Evolutionary conservation across 2,329 filamentous ascomycete genomes (phyloP), one percentile per base, ranked within the genome.

Genomic region (Fusarium bulbicola): DNA sequence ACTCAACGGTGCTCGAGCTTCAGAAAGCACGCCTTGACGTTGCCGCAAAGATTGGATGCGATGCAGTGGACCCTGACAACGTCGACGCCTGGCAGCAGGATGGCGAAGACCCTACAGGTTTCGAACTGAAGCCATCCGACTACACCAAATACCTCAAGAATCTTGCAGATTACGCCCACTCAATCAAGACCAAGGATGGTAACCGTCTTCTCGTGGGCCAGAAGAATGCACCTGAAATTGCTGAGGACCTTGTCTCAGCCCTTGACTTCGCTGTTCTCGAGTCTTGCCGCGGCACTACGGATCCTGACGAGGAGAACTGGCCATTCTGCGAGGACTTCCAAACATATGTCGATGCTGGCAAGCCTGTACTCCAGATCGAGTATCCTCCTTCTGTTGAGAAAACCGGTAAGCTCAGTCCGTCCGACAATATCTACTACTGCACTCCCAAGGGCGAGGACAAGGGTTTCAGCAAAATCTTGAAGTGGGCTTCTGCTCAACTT

Each of bases 241-340:
- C 79, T 26, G 32, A 66, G 5, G 57, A 72, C 32, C 75, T 81
- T 8, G 71, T 75, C 32, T 68, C 65, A 30, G 58, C 63, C n/a
- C 74, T 80, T 26, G 80, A 81, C 67, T 81, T 81, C 65, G 80
- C 79, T 36, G 73, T 84, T 67, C 72, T 84, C 74, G 71, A 84
- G 69, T 74, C 82, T 74, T 85, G 78, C 64, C 70, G 78, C 36
- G 76, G 78, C 43, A 77, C 71, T 54, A 74, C 68, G 46, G 62
- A 74, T 36, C 60, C 63, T 37, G 40, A 47, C 15, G 72, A 70
- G 50, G 63, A 70, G 52, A 74, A 40, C 50, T 66, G 68, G 50
- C 70, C 75, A 24, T 80, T 80, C 46, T 81, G 80, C 68, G 66
- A 68, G 47, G 74, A 78, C 49, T 81, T 81, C 65, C 76, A 78